These are phyloP conservation scores for Pythium graminicola DNA, from an alignment of 352 stramenopile species.

Conservation along the genomic window DNA sequence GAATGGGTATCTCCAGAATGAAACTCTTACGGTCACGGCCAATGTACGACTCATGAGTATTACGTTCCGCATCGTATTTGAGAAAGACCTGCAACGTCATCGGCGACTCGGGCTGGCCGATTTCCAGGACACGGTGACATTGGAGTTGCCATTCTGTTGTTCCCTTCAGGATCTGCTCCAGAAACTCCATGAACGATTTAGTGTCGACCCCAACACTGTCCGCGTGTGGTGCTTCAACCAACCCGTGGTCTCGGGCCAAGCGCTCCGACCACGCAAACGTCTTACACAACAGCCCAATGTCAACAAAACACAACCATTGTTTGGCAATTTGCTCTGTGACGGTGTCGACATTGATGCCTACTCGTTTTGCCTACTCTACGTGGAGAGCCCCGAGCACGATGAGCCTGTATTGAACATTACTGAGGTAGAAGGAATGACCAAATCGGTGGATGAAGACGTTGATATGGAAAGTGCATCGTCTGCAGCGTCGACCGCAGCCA, in stretches of 20 bases:
- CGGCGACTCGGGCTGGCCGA: constrained; percentile 50
- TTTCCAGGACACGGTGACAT: constrained; percentile 33
- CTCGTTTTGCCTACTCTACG: constrained; percentile 72
- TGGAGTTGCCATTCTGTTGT: constrained; percentile 65
- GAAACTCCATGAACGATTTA: constrained; percentile 29
- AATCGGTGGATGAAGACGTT: constrained; percentile 1
- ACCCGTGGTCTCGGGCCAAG: constrained; percentile 60
- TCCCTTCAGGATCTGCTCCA: constrained; percentile 49
- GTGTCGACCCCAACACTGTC: constrained; percentile 25
- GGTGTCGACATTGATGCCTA: constrained; percentile 81
- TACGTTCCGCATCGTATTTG: constrained; percentile 66
- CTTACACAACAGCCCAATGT: constrained; percentile 34
- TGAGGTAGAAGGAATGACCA: not conserved
- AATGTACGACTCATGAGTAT: constrained; percentile 73
- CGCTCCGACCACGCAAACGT: constrained; percentile 61
- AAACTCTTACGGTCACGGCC: constrained; percentile 55
- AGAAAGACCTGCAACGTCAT: constrained; percentile 44
- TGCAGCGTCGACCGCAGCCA: not conserved
- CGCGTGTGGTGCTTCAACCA: constrained; percentile 78
- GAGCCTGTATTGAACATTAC: constrained; percentile 28
- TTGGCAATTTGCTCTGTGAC: constrained; percentile 62
- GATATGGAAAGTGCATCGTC: constrained; percentile 8
- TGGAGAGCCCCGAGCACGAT: constrained; percentile 38
- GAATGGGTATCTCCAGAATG: constrained; percentile 42
- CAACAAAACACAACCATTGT: constrained; percentile 44